phyloP scores from a whole-genome alignment of 768 basidiomycete species.

The Kwoniella mangroviensis region DNA sequence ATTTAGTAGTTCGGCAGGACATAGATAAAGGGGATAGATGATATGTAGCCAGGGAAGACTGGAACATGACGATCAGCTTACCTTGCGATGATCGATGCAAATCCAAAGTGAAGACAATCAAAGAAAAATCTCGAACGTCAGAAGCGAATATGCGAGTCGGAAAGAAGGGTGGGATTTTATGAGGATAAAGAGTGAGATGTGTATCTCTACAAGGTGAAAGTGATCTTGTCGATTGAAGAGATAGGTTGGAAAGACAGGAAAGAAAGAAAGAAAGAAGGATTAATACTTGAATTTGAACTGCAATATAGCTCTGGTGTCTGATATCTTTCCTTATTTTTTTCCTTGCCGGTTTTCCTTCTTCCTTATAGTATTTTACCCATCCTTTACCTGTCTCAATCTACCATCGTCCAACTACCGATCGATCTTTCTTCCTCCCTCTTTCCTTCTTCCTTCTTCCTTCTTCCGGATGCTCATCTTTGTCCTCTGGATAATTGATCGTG shows the following conservation, averaged over 20 bases:
- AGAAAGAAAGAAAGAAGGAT: background rate
- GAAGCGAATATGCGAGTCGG: background rate
- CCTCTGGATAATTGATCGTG: background rate
- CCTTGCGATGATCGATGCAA: background rate
- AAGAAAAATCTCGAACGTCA: background rate
- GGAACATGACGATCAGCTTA: background rate
- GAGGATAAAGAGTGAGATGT: background rate
- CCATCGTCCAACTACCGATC: background rate
- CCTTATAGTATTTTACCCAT: background rate
- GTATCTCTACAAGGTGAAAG: background rate
- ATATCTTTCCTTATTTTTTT: background rate
- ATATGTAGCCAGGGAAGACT: background rate
- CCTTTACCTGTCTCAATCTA: background rate
- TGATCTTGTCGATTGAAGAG: too few relatives aligned
- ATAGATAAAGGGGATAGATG: background rate
- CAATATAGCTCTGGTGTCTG: too few relatives aligned
- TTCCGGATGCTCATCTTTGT: background rate
- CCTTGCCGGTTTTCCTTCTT: background rate
- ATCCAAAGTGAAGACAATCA: background rate
- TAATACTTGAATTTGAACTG: background rate
- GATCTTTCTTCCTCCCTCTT: background rate
- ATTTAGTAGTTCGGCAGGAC: background rate
- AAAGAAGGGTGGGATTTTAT: background rate
- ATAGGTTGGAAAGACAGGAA: background rate
- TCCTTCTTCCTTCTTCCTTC: background rate